phyloP scores from a whole-genome alignment of 164 flowering plant genomes.

The Vitis amurensis region DNA sequence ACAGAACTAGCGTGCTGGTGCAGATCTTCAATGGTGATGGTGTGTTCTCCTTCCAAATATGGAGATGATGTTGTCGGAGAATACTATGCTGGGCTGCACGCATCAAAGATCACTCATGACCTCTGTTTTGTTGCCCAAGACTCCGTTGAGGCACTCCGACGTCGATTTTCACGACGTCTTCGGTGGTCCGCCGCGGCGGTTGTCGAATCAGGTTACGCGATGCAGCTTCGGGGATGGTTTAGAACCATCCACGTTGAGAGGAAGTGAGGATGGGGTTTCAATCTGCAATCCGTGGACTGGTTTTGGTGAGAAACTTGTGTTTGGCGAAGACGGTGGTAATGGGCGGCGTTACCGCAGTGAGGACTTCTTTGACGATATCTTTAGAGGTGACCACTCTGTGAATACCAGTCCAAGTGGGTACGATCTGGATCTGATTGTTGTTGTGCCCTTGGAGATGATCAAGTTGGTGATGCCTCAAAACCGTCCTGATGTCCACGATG shows the following conservation, averaged over 20 bases:
- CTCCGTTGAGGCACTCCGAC: too few species aligned
- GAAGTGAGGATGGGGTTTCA: constrained; percentile 13
- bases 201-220: constrained; percentile 44
- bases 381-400: constrained; percentile 39
- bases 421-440: constrained; percentile 23
- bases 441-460: too few species aligned
- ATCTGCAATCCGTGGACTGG: constrained; percentile 30
- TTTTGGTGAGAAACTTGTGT: constrained; percentile 66
- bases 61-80: constrained; percentile 12
- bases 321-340: constrained; percentile 53
- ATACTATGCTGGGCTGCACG: constrained; percentile 32
- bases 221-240: constrained; percentile 22
- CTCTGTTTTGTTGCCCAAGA: too few species aligned
- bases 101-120: constrained; percentile 17
- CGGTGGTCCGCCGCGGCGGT: constrained; percentile 44
- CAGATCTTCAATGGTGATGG: too few species aligned
- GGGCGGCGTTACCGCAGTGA: constrained; percentile 37
- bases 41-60: too few species aligned
- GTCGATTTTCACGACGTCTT: too few species aligned
- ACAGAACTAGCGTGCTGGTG: too few species aligned
- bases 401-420: constrained; percentile 36
- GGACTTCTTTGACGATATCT: constrained; percentile 81
- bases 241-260: constrained; percentile 11
- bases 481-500: too few species aligned
- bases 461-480: too few species aligned